Evolutionary conservation across 371 early-diverging fungal genomes (phyloP).

Genomic region (Lichtheimia corymbifera): DNA sequence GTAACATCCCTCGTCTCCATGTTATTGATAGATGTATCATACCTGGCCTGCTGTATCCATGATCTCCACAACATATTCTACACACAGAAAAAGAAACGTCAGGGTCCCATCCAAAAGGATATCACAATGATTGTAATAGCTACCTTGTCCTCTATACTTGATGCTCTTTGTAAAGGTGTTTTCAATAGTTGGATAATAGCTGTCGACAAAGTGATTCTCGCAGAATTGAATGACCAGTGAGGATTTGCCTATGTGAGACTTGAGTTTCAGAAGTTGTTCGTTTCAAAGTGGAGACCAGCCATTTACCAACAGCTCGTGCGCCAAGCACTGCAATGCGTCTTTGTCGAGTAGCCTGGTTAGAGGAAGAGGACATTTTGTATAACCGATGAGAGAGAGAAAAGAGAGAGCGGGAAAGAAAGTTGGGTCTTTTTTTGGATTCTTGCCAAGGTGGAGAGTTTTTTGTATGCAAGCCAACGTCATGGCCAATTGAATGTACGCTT

Average conservation of each 20-base stretch:
- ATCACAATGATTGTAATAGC: not conserved
- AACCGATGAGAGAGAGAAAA: conserved; percentile 1
- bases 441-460: no score
- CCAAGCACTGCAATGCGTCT: conserved; percentile 81
- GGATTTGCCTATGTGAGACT: conserved; percentile 68
- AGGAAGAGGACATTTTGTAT: conserved; percentile 7
- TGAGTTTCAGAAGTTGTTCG: not conserved
- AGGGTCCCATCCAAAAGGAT: not conserved
- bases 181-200: conserved; percentile 95
- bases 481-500: no score
- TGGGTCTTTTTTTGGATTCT: no score
- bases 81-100: not conserved
- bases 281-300: not conserved
- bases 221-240: conserved; percentile 93
- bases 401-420: conserved; percentile 1
- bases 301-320: conserved; percentile 82
- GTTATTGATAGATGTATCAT: conserved; percentile 9
- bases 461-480: no score
- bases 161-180: conserved; percentile 88
- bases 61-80: conserved; percentile 85
- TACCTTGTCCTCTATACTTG: conserved; percentile 72
- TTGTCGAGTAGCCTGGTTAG: conserved; percentile 40
- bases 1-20: not conserved
- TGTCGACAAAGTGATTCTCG: conserved; percentile 89
- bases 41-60: conserved; percentile 97